A percentile compares a stretch with the other conserved stretches of the same genome.
These are phyloP conservation scores for Sphagnum contortum DNA, from an alignment of 225 moss, liverwort and hornwort genomes.

Conservation along the genomic window DNA sequence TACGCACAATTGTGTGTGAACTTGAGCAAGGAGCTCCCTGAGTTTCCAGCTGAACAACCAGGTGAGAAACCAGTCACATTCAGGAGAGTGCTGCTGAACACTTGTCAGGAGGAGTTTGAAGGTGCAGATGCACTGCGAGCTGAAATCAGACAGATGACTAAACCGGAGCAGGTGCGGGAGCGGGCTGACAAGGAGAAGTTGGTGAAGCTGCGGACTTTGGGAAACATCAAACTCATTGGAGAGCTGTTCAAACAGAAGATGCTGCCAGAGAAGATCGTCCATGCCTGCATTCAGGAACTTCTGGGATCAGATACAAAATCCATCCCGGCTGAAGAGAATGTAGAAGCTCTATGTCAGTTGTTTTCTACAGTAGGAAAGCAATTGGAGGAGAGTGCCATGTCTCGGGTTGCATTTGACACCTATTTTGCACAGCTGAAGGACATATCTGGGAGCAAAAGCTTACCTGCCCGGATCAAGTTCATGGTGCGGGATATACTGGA, in stretches of 20 bases:
- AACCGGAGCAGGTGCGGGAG: conserved; percentile 33
- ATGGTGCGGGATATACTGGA: conserved; percentile 58
- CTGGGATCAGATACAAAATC: conserved; percentile 38
- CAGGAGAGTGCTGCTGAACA: not conserved
- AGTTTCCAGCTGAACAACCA: conserved; percentile 11
- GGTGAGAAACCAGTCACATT: conserved; percentile 42
- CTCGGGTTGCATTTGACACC: conserved; percentile 20
- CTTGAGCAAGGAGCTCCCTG: conserved; percentile 16
- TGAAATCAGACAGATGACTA: conserved; percentile 37
- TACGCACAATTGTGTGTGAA: conserved; percentile 40
- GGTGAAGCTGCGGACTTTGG: conserved; percentile 45
- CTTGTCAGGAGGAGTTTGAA: no score
- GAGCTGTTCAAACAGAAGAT: conserved; percentile 76
- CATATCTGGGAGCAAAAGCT: conserved; percentile 11
- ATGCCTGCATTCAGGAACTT: conserved; percentile 50
- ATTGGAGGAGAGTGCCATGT: conserved; percentile 42
- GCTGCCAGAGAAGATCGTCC: conserved; percentile 60
- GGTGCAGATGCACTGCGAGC: conserved; percentile 18
- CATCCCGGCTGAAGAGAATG: conserved; percentile 62
- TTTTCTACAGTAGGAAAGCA: conserved; percentile 55
- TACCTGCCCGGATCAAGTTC: conserved; percentile 46
- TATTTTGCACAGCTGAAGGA: conserved; percentile 36
- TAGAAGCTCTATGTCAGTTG: conserved; percentile 60
- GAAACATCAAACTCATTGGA: conserved; percentile 49
- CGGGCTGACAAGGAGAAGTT: conserved; percentile 40